These are phyloP conservation scores for Papiliotrema flavescens DNA, from an alignment of 1,284 basidiomycete species.

Conservation along the genomic window DNA sequence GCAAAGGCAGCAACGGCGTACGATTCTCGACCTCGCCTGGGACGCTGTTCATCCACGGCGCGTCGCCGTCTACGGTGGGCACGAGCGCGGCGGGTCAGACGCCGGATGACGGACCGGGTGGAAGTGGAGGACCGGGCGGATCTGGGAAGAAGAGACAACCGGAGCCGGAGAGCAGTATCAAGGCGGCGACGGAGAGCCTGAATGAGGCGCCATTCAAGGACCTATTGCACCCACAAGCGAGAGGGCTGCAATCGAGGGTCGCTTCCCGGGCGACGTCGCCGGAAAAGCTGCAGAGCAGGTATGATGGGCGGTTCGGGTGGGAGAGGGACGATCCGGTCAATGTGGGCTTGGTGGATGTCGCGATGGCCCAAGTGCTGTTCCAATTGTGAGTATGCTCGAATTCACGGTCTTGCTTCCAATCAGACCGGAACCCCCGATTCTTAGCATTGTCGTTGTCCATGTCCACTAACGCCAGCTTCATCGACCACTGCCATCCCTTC, in stretches of 20 bases:
- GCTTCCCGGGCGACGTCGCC: not conserved
- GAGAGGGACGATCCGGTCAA: constrained; percentile 30
- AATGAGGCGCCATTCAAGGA: constrained; percentile 36
- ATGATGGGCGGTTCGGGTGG: constrained; percentile 14
- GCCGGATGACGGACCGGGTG: not conserved
- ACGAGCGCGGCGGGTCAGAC: constrained; percentile 4
- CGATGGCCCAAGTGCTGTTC: constrained; percentile 26
- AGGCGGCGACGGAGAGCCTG: constrained; percentile 19
- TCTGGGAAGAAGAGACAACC: constrained; percentile 3
- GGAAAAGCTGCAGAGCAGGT: not conserved
- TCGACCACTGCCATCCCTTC: constrained; percentile 34
- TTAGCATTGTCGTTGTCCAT: not conserved
- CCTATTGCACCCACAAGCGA: constrained; percentile 20
- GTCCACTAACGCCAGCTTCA: constrained; percentile 12
- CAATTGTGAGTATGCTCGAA: constrained; percentile 15
- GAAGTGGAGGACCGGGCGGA: not conserved
- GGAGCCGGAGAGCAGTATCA: constrained; percentile 19
- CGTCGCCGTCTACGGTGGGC: constrained; percentile 5
- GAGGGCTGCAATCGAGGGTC: constrained; percentile 1
- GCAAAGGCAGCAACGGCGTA: constrained; percentile 9
- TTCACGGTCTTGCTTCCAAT: too few relatives aligned
- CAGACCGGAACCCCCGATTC: too few relatives aligned
- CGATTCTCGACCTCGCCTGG: constrained; percentile 19
- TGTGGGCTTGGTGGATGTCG: constrained; percentile 18
- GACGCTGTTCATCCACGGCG: not conserved